Conservation (phyloP, 1,139 yeast genomes). For the Arxiozyma heterogenica region DNA sequence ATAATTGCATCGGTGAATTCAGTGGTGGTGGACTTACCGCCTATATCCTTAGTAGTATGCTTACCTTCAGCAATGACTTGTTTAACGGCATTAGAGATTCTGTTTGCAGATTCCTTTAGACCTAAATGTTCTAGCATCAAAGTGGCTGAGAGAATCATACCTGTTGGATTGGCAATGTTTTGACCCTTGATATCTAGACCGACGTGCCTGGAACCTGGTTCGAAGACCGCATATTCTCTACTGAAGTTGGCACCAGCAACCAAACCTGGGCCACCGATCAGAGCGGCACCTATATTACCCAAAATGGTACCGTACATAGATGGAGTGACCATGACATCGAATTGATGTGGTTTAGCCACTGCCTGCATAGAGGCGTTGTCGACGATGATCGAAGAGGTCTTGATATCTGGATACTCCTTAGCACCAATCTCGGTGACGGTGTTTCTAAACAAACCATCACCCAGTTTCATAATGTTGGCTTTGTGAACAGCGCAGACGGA, state of each 20-base stretch:
- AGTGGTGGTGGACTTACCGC: constrained; percentile 81
- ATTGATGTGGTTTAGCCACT: constrained; percentile 95
- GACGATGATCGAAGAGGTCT: constrained; percentile 87
- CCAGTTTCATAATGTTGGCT: constrained; percentile 98
- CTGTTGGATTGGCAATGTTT: constrained; percentile 96
- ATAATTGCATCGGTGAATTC: constrained; percentile 59
- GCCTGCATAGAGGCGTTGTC: constrained; percentile 99
- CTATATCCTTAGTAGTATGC: constrained; percentile 74
- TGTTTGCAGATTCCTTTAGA: constrained; percentile 72
- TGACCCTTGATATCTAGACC: constrained; percentile 94
- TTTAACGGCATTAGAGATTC: constrained; percentile 80
- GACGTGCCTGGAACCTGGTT: constrained; percentile 99
- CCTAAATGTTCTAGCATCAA: constrained; percentile 95
- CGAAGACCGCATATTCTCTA: constrained; percentile 95
- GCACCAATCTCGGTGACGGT: constrained; percentile 84
- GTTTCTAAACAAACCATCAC: constrained; percentile 95
- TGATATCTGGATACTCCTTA: constrained; percentile 76
- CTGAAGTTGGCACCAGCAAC: constrained; percentile 99
- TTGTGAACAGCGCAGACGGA: constrained; percentile 95
- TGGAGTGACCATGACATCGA: constrained; percentile 95
- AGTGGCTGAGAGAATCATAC: constrained; percentile 84
- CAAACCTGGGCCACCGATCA: constrained; percentile 97
- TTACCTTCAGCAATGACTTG: constrained; percentile 83
- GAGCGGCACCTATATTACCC: constrained; percentile 96
- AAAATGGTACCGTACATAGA: constrained; percentile 96